phyloP scores from a whole-genome alignment of 2,329 filamentous ascomycete genomes.

The Paecilomyces niveus region DNA sequence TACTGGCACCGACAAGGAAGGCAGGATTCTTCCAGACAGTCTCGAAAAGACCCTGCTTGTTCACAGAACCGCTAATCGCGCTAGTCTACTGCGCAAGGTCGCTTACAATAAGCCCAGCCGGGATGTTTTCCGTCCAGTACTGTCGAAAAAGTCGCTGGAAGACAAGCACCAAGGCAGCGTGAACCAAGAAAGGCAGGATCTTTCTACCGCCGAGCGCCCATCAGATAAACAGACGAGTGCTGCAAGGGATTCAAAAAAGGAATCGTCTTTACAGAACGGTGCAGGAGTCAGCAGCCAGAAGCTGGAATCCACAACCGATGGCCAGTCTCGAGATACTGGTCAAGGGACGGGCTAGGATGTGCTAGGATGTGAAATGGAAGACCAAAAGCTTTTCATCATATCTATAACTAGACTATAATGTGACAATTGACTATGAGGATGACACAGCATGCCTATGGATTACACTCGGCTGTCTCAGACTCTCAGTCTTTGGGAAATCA shows the following conservation, averaged over 20 bases:
- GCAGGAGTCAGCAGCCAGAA: not conserved
- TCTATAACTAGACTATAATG: too few species aligned
- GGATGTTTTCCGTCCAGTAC: not conserved
- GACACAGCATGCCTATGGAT: too few species aligned
- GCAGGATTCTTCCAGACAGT: constrained; percentile 17
- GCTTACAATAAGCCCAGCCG: not conserved
- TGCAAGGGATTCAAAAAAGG: not conserved
- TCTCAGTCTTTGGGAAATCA: too few species aligned
- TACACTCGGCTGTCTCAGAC: too few species aligned
- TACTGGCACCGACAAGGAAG: not conserved
- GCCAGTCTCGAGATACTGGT: not conserved
- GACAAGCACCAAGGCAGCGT: not conserved
- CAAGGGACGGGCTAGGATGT: not conserved
- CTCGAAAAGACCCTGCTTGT: constrained; percentile 27
- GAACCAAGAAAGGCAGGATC: not conserved
- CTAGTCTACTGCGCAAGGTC: constrained; percentile 16
- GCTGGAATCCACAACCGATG: not conserved
- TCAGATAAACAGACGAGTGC: not conserved
- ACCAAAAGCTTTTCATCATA: not conserved
- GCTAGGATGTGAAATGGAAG: not conserved
- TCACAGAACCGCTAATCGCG: constrained; percentile 25
- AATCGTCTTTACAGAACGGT: not conserved
- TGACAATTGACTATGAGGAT: too few species aligned
- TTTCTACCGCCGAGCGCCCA: not conserved
- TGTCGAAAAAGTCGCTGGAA: not conserved